Evolutionary conservation across 768 basidiomycete species (phyloP).

Genomic region (Crepidotus variabilis): DNA sequence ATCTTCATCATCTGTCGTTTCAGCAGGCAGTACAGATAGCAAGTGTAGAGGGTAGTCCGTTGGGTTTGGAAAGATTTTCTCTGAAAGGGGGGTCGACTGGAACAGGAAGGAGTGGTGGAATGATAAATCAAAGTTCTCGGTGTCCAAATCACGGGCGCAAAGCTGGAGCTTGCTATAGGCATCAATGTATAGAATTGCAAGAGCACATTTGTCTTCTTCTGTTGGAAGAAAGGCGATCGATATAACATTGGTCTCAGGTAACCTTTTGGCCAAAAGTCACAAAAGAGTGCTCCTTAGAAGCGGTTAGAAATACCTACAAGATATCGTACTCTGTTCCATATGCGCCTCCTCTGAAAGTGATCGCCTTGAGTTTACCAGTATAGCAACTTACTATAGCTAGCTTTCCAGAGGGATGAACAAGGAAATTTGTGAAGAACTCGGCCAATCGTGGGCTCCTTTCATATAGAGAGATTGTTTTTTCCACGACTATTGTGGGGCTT

Average conservation of each 20-base stretch:
- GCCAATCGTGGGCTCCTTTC: slow-evolving; percentile 57
- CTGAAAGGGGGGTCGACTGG: slow-evolving; percentile 49
- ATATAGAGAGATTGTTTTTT: slow-evolving; percentile 47
- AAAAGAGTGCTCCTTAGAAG: background rate
- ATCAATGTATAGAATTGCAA: slow-evolving; percentile 71
- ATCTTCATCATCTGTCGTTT: slow-evolving; percentile 16
- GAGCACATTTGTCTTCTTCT: slow-evolving; percentile 35
- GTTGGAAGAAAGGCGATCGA: slow-evolving; percentile 60
- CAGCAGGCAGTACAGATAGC: slow-evolving; percentile 34
- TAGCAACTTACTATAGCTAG: slow-evolving; percentile 65
- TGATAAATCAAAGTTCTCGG: slow-evolving; percentile 49
- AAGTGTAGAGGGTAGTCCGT: slow-evolving; percentile 38
- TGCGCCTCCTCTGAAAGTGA: slow-evolving; percentile 52
- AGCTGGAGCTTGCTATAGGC: slow-evolving; percentile 60
- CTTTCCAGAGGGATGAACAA: slow-evolving; percentile 61
- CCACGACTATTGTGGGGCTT: slow-evolving; percentile 31
- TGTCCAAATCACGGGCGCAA: slow-evolving; percentile 51
- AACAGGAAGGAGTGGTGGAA: slow-evolving; percentile 42
- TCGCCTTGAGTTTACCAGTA: slow-evolving; percentile 63
- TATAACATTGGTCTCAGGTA: slow-evolving; percentile 67
- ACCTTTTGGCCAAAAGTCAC: slow-evolving; percentile 6
- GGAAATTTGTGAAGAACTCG: slow-evolving; percentile 68
- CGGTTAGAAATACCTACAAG: slow-evolving; percentile 42
- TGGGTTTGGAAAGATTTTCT: slow-evolving; percentile 41
- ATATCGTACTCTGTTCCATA: slow-evolving; percentile 58